Evolutionary conservation across 129 eudicot species (phyloP).

Genomic region (Oenanthe sinensis): DNA sequence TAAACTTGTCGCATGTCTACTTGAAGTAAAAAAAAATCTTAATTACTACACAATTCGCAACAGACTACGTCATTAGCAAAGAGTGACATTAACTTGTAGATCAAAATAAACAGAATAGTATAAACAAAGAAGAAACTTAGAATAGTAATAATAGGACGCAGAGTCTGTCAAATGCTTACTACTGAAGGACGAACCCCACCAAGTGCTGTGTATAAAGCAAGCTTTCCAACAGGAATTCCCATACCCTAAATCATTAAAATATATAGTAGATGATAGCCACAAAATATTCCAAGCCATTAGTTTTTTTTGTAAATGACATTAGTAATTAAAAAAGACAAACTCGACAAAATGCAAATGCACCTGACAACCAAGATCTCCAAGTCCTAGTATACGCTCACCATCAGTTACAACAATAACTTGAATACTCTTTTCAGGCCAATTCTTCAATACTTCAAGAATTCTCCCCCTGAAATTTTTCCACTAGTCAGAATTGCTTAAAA

Average conservation of each 20-base stretch:
- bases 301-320: background rate
- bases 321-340: background rate
- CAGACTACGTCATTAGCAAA: background rate
- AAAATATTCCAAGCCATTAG: background rate
- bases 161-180: constrained; percentile 30
- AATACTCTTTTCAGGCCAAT: constrained; percentile 76
- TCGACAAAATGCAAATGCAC: constrained; percentile 18
- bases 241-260: constrained; percentile 49
- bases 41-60: background rate
- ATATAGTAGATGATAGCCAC: background rate
- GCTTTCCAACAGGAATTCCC: constrained; percentile 98
- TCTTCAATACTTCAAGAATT: constrained; percentile 72
- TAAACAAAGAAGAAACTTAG: background rate
- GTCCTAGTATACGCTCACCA: constrained; percentile 87
- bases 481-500: constrained; percentile 15
- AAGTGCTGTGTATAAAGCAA: constrained; percentile 78
- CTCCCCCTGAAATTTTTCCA: constrained; percentile 52
- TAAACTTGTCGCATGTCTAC: background rate
- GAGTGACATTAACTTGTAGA: background rate
- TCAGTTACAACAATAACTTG: constrained; percentile 96
- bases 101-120: background rate
- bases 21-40: background rate
- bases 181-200: constrained; percentile 96
- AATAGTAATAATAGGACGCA: background rate
- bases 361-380: constrained; percentile 98